phyloP scores from a whole-genome alignment of 1,284 basidiomycete genomes.

The Austroboletus olivaceoglutinosus region DNA sequence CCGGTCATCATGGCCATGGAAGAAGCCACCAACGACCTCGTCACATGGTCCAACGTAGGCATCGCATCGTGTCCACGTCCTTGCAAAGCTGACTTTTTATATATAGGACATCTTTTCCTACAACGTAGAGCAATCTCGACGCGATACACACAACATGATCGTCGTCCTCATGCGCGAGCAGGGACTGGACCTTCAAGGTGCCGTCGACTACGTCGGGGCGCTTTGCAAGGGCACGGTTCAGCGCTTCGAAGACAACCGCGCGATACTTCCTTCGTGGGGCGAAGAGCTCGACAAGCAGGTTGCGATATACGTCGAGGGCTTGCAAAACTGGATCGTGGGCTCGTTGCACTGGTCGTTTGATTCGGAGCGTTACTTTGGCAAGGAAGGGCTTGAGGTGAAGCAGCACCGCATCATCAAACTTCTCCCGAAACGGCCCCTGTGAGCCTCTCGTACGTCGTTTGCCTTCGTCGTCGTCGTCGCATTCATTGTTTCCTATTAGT shows the following conservation, averaged over 20 bases:
- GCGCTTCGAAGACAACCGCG: constrained; percentile 44
- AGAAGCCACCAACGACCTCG: constrained; percentile 54
- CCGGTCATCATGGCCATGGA: constrained; percentile 51
- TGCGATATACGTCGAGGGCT: constrained; percentile 46
- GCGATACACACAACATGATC: constrained; percentile 60
- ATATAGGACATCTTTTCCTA: constrained; percentile 60
- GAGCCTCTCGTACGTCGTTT: constrained; percentile 1
- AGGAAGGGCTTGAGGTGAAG: constrained; percentile 47
- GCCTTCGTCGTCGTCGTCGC: neutral
- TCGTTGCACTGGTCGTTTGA: constrained; percentile 60
- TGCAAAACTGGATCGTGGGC: constrained; percentile 60
- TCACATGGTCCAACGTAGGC: constrained; percentile 58
- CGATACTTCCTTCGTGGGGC: constrained; percentile 52
- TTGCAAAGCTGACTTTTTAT: constrained; percentile 5
- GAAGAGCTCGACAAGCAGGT: constrained; percentile 50
- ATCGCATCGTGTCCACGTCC: neutral
- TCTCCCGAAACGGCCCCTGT: constrained; percentile 34
- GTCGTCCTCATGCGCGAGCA: constrained; percentile 54
- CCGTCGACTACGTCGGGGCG: constrained; percentile 52
- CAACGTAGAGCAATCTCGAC: constrained; percentile 58
- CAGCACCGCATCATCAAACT: constrained; percentile 44
- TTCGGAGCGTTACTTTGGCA: constrained; percentile 55
- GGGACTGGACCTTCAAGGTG: constrained; percentile 47
- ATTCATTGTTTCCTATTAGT: neutral
- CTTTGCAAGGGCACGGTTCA: constrained; percentile 49